A percentile compares a stretch with the other conserved stretches of the same genome.
These are phyloP conservation scores for Sphaerostilbella broomeana DNA, from an alignment of 2,329 filamentous ascomycete species.

Conservation along the genomic window DNA sequence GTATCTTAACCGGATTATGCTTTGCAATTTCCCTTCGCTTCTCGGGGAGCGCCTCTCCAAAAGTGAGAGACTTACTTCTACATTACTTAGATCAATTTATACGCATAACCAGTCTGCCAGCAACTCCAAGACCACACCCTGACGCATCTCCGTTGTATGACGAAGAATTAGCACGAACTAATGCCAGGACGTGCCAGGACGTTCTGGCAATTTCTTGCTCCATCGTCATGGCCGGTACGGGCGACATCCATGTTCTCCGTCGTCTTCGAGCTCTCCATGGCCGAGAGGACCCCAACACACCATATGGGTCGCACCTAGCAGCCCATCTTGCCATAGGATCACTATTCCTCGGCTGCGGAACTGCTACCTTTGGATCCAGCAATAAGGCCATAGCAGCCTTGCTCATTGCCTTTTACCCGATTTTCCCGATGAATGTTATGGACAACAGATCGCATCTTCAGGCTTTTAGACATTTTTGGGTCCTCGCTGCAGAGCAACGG, in stretches of 20 bases:
- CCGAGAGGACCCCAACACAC: conserved; percentile 72
- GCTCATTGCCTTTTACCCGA: conserved; percentile 86
- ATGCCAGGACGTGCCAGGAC: conserved; percentile 86
- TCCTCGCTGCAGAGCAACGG: conserved; percentile 80
- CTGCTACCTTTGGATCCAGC: conserved; percentile 82
- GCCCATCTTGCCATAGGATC: conserved; percentile 86
- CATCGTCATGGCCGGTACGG: conserved; percentile 92
- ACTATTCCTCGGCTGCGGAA: conserved; percentile 87
- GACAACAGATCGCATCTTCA: conserved; percentile 94
- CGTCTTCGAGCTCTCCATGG: conserved; percentile 84
- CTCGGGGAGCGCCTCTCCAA: conserved; percentile 62
- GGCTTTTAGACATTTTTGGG: conserved; percentile 96
- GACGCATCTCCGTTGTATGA: conserved; percentile 57
- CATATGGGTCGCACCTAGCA: conserved; percentile 90
- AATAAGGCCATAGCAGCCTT: conserved; percentile 81
- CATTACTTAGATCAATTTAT: conserved; percentile 83
- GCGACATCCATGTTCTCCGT: conserved; percentile 78
- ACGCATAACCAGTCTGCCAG: conserved; percentile 59
- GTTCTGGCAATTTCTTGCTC: conserved; percentile 74
- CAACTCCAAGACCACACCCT: conserved; percentile 22
- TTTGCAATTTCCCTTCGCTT: conserved; percentile 70
- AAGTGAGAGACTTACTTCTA: conserved; percentile 74
- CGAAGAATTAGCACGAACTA: conserved; percentile 72
- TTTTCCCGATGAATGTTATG: conserved; percentile 82
- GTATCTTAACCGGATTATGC: conserved; percentile 83